Conservation (phyloP, 108 stramenopile genomes). For the Skeletonema menzelii region DNA sequence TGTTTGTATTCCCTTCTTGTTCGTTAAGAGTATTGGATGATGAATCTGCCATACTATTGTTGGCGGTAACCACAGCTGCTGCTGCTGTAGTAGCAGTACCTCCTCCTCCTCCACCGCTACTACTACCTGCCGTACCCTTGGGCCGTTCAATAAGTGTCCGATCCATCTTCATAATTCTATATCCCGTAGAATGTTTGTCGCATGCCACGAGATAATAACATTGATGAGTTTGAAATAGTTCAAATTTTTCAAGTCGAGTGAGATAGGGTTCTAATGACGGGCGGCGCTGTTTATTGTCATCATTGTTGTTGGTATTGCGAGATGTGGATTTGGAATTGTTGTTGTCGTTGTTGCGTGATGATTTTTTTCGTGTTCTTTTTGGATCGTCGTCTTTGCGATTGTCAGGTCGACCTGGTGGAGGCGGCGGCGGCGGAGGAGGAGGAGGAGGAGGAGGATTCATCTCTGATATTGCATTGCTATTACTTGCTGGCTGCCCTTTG, state of each 20-base stretch:
- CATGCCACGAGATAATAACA: conserved; percentile 80
- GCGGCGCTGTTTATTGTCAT: background rate
- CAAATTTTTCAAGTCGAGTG: conserved; percentile 74
- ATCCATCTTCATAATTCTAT: conserved; percentile 85
- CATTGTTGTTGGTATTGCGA: background rate
- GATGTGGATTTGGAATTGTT: no score
- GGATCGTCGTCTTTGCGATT: background rate
- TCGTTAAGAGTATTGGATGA: background rate
- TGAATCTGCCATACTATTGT: background rate
- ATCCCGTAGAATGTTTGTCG: conserved; percentile 65
- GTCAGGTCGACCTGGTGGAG: background rate
- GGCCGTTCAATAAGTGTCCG: conserved; percentile 82
- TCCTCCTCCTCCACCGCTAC: background rate
- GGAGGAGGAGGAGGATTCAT: background rate
- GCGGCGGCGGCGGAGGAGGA: background rate
- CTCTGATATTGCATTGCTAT: background rate
- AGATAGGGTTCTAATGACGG: conserved; percentile 71
- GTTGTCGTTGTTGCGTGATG: no score
- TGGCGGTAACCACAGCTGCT: background rate
- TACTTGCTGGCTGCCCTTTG: background rate
- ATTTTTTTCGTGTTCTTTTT: no score
- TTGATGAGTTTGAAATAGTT: conserved; percentile 78
- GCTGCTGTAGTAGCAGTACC: background rate
- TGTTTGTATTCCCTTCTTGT: background rate
- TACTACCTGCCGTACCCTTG: background rate